These are phyloP conservation scores for Fusarium camptoceras DNA, from an alignment of 2,329 filamentous ascomycete genomes.

Conservation along the genomic window DNA sequence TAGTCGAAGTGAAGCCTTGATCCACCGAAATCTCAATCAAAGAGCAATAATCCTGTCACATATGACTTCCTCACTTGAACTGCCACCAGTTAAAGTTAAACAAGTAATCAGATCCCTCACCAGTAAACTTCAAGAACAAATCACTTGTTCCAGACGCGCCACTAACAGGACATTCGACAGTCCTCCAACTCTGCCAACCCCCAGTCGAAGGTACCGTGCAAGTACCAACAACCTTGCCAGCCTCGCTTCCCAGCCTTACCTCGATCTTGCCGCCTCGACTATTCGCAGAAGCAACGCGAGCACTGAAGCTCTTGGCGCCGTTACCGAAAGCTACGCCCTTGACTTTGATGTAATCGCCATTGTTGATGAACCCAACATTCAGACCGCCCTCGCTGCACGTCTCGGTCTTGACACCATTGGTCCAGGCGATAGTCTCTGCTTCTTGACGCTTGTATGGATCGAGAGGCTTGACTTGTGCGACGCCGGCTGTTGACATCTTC, in stretches of 20 bases:
- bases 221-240: slow-evolving; percentile 5
- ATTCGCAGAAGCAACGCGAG: neutral
- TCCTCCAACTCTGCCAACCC: slow-evolving; percentile 8
- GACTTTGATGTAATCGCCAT: slow-evolving; percentile 19
- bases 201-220: slow-evolving; percentile 12
- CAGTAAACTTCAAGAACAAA: slow-evolving; percentile 7
- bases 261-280: slow-evolving; percentile 5
- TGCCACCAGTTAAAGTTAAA: slow-evolving; percentile 27
- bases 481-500: neutral
- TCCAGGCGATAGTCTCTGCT: slow-evolving; percentile 15
- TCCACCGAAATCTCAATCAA: too few relatives aligned
- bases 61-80: neutral
- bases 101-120: neutral
- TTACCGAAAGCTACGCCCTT: slow-evolving; percentile 8
- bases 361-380: neutral
- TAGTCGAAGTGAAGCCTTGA: neutral
- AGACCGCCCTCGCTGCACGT: slow-evolving; percentile 13
- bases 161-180: neutral
- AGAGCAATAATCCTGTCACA: fast-evolving
- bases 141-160: slow-evolving; percentile 4
- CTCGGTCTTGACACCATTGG: slow-evolving; percentile 11
- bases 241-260: slow-evolving; percentile 2
- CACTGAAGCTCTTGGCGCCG: neutral
- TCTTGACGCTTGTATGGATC: slow-evolving; percentile 8
- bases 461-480: neutral